Evolutionary conservation across 2,329 filamentous ascomycete genomes (phyloP).

Genomic region (Cylindrodendrum hubeiense): DNA sequence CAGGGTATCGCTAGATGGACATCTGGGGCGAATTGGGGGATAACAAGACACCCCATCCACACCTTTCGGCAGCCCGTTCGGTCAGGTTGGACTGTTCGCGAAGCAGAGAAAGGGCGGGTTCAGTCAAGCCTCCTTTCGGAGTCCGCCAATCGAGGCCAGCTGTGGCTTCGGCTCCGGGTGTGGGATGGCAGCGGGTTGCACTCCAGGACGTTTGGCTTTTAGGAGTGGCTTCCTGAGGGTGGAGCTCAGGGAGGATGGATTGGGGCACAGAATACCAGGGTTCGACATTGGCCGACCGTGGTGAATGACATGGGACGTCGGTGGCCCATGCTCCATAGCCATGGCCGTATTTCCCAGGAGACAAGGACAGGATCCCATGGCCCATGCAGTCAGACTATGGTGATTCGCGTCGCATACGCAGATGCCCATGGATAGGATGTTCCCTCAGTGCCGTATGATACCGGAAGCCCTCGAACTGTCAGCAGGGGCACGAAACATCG

Average conservation of each 20-base stretch:
- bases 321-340: conserved; percentile 7
- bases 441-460: conserved; percentile 10
- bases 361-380: conserved; percentile 28
- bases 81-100: conserved; percentile 36
- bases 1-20: conserved; percentile 39
- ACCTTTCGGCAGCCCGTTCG: conserved; percentile 28
- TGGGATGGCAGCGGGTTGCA: conserved; percentile 30
- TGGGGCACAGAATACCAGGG: conserved; percentile 33
- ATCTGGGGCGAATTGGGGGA: conserved; percentile 31
- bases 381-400: conserved; percentile 30
- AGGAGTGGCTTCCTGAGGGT: conserved; percentile 38
- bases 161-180: conserved; percentile 43
- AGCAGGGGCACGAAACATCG: conserved; percentile 27
- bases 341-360: conserved; percentile 16
- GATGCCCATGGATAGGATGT: conserved; percentile 7
- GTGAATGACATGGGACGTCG: conserved; percentile 24
- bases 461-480: conserved; percentile 24
- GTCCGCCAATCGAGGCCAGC: conserved; percentile 39
- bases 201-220: conserved; percentile 42
- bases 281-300: conserved; percentile 34
- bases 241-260: conserved; percentile 26
- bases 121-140: conserved; percentile 42
- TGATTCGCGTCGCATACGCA: conserved; percentile 29
- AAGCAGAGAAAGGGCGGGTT: conserved; percentile 38
- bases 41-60: conserved; percentile 37